Evolutionary conservation across 805 yeast species (phyloP).

Genomic region (Sugiyamaella smithiae): DNA sequence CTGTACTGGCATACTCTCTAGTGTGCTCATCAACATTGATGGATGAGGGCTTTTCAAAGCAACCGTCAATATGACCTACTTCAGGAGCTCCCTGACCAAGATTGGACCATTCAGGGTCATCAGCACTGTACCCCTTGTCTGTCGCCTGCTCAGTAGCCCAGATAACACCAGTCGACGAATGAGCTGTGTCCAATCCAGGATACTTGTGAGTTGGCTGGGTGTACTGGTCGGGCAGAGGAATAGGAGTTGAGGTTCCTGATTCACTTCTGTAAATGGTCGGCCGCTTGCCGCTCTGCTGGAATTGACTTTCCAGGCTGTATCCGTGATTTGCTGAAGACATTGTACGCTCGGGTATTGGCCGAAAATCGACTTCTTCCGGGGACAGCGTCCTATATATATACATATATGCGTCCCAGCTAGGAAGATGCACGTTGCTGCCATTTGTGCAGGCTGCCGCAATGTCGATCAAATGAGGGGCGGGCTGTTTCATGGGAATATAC

Average conservation of each 20-base stretch:
- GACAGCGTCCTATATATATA: too few species aligned
- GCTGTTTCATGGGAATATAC: too few species aligned
- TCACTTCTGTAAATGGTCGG: conserved; percentile 23
- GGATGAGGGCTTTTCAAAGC: conserved; percentile 50
- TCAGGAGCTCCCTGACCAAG: conserved; percentile 67
- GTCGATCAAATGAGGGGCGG: too few species aligned
- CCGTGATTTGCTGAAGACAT: neutral
- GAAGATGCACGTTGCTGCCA: too few species aligned
- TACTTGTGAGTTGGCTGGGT: conserved; percentile 36
- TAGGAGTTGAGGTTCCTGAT: conserved; percentile 28
- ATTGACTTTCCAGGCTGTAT: conserved; percentile 4
- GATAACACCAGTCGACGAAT: conserved; percentile 60
- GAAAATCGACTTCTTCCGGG: too few species aligned
- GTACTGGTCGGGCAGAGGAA: conserved; percentile 30
- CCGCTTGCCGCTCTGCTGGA: conserved; percentile 1
- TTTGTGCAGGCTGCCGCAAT: too few species aligned
- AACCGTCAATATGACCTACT: conserved; percentile 59
- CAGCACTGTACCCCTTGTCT: conserved; percentile 51
- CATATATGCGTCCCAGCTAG: too few species aligned
- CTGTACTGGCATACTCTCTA: conserved; percentile 59
- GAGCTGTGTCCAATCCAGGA: conserved; percentile 58
- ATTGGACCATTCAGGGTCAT: conserved; percentile 49
- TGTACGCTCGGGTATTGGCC: too few species aligned
- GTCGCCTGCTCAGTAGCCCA: conserved; percentile 63
- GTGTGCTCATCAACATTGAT: conserved; percentile 47